phyloP scores from a whole-genome alignment of 148 eudicot genomes.

The Chenopodium album region DNA sequence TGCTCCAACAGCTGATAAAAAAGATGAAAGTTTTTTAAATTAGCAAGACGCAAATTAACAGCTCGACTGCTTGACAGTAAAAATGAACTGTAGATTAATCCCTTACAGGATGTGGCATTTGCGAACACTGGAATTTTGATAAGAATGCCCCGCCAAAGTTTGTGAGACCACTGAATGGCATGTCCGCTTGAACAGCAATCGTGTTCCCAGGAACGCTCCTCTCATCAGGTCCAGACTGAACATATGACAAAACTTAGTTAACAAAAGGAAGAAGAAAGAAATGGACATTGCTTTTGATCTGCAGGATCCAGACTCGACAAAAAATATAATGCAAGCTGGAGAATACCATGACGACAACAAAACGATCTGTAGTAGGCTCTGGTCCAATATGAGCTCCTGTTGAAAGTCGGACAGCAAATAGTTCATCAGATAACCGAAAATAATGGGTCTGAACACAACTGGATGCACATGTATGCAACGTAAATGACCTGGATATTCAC shows the following conservation, averaged over 20 bases:
- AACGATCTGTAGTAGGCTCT: conserved; percentile 96
- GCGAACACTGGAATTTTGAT: conserved; percentile 92
- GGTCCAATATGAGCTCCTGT: conserved; percentile 99
- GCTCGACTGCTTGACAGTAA: background rate
- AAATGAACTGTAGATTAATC: background rate
- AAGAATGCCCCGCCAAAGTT: conserved; percentile 85
- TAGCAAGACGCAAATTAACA: background rate
- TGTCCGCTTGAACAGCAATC: conserved; percentile 78
- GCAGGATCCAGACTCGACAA: background rate
- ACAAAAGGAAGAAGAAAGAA: background rate
- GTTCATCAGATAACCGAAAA: conserved; percentile 3
- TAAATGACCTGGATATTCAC: conserved; percentile 79
- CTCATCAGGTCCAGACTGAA: conserved; percentile 83
- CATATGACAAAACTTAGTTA: conserved; percentile 7
- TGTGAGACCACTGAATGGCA: conserved; percentile 79
- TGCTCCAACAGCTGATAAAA: conserved; percentile 64
- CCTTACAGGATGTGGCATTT: conserved; percentile 90
- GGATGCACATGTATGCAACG: background rate
- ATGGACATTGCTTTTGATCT: background rate
- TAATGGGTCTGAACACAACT: background rate
- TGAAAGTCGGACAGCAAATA: background rate
- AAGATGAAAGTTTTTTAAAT: conserved; percentile 13
- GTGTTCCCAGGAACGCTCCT: conserved; percentile 94
- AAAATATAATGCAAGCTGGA: background rate
- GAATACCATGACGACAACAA: conserved; percentile 90